Evolutionary conservation across 1,284 basidiomycete species (phyloP), one percentile per base, ranked within the genome.

Genomic region (Neonothopanus nambi): DNA sequence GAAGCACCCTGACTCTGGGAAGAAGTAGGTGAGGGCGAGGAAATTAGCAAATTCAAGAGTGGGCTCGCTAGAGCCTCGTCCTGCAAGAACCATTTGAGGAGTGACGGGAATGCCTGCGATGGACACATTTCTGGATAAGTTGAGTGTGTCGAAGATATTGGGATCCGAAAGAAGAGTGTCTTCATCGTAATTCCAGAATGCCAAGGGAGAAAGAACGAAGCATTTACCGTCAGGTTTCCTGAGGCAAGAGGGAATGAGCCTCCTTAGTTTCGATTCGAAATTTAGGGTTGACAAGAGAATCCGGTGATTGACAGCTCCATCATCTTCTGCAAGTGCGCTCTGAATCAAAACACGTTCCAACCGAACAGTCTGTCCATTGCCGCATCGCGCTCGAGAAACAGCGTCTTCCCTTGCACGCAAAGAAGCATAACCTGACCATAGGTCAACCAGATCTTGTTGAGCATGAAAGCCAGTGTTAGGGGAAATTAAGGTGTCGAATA

Each of bases 11-110:
- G 76, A 79, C 59, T 89, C 85, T 5, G 79, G 81, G 64, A 93
- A 89, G 68, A 89, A 84, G 64, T 89, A 91, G 0, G 88, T 91
- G 53, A 92, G 74, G 11, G 84, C 87, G 18, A 93, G 77, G 63
- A 84, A 89, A 47, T 75, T 78, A 39, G 88, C 86, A 46, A 79
- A 83, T 60, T 88, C 84, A 53, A 85, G 75, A 48, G 74, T 72
- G 12, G 67, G 64, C 46, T 86, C 82, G 54, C 75, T 72, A 18
- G 74, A 76, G 36, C 79, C 80, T 50, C 86, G 77, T 18, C 86
- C 82, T n/a, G 87, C 86, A 44, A 91, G 68, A 28, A 91, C 86
- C 87, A 91, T 91, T 48, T 81, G 75, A 6, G 86, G 81, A 12
- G 79, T 83, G 42, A 91, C 68, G 33, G 79, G 74, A 39, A 91